Percentiles rank a stretch among this genome's conserved stretches.
phyloP scores from a whole-genome alignment of 2,329 filamentous ascomycete genomes.

The Pyrenophora seminiperda region DNA sequence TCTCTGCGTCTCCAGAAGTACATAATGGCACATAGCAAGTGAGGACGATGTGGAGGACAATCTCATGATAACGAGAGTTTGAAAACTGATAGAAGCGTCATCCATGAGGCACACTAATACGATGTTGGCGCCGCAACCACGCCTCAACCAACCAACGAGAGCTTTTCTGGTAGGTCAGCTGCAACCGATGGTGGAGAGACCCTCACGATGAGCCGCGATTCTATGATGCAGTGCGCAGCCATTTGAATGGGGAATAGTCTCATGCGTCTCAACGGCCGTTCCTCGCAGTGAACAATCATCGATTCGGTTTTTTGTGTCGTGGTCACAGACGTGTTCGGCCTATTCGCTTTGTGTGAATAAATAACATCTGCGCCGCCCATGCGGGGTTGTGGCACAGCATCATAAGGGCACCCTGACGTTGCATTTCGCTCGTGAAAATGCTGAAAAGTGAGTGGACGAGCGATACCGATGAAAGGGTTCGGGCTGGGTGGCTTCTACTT shows the following conservation, averaged over 20 bases:
- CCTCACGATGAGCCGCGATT: slow-evolving; percentile 15
- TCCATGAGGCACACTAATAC: slow-evolving; percentile 22
- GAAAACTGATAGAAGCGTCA: slow-evolving; percentile 16
- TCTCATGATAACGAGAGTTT: slow-evolving; percentile 20
- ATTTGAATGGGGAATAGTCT: slow-evolving; percentile 16
- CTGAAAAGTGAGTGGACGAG: slow-evolving; percentile 22
- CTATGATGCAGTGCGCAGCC: slow-evolving; percentile 13
- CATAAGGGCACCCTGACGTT: slow-evolving; percentile 18
- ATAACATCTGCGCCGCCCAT: slow-evolving; percentile 24
- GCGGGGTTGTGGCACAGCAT: slow-evolving; percentile 28
- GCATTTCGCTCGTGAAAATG: slow-evolving; percentile 18
- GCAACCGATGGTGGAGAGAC: slow-evolving; percentile 19
- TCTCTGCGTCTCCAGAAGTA: slow-evolving; percentile 29
- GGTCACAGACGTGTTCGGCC: slow-evolving; percentile 7
- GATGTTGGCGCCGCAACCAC: slow-evolving; percentile 15
- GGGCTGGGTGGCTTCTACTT: slow-evolving; percentile 14
- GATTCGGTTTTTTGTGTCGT: slow-evolving; percentile 3
- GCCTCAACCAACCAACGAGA: slow-evolving; percentile 21
- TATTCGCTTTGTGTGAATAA: slow-evolving; percentile 24
- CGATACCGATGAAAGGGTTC: slow-evolving; percentile 26
- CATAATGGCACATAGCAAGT: slow-evolving; percentile 32
- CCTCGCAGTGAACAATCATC: slow-evolving; percentile 18
- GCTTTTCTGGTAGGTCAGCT: slow-evolving; percentile 24
- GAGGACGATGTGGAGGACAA: slow-evolving; percentile 5
- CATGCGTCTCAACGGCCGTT: slow-evolving; percentile 15